Conservation (phyloP, 108 stramenopile species). For the Cyclotella baltica region DNA sequence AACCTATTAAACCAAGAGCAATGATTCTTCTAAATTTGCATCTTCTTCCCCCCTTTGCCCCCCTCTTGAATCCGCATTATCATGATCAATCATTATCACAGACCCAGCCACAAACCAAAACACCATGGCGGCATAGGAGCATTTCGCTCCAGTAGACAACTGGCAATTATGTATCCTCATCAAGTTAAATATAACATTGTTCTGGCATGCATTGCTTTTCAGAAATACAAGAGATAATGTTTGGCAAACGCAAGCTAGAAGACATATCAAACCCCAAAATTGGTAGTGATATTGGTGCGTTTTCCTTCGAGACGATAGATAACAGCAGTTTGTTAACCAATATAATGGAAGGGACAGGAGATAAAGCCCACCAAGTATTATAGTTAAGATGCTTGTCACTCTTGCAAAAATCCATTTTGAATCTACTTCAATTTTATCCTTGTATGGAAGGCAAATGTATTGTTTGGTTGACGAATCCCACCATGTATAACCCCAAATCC, state of each 20-base stretch:
- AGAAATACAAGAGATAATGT: slow-evolving; percentile 13
- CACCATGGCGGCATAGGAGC: slow-evolving; percentile 9
- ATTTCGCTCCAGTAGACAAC: slow-evolving; percentile 13
- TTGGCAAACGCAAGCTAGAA: neutral
- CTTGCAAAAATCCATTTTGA: slow-evolving; percentile 10
- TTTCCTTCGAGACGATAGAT: neutral
- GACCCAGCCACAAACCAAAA: slow-evolving; percentile 17
- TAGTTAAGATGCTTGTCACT: neutral
- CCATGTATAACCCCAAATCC: slow-evolving; percentile 17
- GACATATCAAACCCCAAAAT: neutral
- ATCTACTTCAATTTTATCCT: slow-evolving; percentile 17
- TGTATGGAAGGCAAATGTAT: slow-evolving; percentile 15
- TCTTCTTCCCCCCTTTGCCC: slow-evolving; percentile 9
- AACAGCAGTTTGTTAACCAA: neutral
- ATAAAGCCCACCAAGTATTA: slow-evolving; percentile 3
- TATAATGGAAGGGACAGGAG: neutral
- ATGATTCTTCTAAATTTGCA: slow-evolving; percentile 10
- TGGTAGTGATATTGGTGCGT: neutral
- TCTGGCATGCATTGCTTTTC: slow-evolving; percentile 16
- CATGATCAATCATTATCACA: neutral
- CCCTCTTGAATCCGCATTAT: neutral
- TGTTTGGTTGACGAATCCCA: slow-evolving; percentile 4
- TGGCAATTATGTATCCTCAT: slow-evolving; percentile 5
- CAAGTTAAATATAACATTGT: slow-evolving; percentile 18
- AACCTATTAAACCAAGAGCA: slow-evolving; percentile 11